Percentiles rank a stretch among this genome's conserved stretches.
These are phyloP conservation scores for Sarcocystis neurona DNA, from an alignment of 169 alveolate species.

Conservation along the genomic window DNA sequence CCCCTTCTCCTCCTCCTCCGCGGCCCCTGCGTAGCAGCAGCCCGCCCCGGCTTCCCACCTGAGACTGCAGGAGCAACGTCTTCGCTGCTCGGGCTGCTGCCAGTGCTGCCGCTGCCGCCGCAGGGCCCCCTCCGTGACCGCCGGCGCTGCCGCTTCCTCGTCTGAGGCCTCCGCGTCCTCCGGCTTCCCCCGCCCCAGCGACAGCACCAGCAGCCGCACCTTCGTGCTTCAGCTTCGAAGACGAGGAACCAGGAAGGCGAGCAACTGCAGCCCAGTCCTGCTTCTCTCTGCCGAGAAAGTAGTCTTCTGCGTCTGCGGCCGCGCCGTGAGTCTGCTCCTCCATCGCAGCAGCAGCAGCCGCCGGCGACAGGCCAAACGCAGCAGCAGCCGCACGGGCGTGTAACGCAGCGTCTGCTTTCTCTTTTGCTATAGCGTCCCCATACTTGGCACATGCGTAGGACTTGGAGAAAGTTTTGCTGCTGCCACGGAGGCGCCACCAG, in stretches of 20 bases:
- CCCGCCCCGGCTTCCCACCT: not conserved
- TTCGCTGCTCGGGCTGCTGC: not conserved
- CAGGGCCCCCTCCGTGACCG: not conserved
- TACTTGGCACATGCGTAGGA: not conserved
- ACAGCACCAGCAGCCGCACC: not conserved
- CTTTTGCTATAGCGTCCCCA: not conserved
- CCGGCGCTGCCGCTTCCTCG: not conserved
- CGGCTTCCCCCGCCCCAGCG: not conserved
- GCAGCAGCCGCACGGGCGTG: not conserved
- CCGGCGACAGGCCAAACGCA: too few relatives aligned
- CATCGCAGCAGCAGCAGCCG: too few relatives aligned
- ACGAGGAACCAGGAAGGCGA: too few relatives aligned
- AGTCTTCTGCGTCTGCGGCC: too few relatives aligned
- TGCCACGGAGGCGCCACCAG: slow-evolving; percentile 11
- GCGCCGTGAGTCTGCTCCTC: too few relatives aligned
- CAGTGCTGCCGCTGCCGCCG: not conserved
- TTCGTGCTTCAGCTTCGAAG: too few relatives aligned
- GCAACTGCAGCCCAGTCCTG: too few relatives aligned
- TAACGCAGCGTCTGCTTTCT: slow-evolving; percentile 9
- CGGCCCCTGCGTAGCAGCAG: not conserved
- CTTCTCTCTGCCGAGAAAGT: too few relatives aligned
- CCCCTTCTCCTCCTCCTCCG: too few relatives aligned
- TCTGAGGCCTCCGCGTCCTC: not conserved
- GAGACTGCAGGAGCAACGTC: not conserved
- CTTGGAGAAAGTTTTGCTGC: not conserved